phyloP scores from a whole-genome alignment of 805 yeast genomes.

The Allodekkera sacchari region DNA sequence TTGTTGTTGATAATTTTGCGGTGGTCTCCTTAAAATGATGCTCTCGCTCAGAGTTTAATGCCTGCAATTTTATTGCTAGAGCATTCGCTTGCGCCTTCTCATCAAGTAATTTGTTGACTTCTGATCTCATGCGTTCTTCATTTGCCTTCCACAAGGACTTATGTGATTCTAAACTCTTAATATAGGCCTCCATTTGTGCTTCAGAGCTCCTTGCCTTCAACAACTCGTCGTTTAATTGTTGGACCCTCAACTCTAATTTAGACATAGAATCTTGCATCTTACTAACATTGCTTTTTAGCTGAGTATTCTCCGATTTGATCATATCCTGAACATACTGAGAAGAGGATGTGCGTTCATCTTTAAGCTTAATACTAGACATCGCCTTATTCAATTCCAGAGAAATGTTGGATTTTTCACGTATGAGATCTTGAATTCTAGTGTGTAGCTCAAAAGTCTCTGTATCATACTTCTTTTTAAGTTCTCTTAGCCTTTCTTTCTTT shows the following conservation, averaged over 20 bases:
- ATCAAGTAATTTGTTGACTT: slow-evolving; percentile 40
- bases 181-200: slow-evolving; percentile 35
- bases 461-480: slow-evolving; percentile 31
- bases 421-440: slow-evolving; percentile 31
- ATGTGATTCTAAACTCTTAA: slow-evolving; percentile 47
- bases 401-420: slow-evolving; percentile 36
- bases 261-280: slow-evolving; percentile 33
- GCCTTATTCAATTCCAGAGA: slow-evolving; percentile 44
- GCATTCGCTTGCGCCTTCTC: slow-evolving; percentile 55
- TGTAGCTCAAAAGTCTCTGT: slow-evolving; percentile 41
- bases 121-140: slow-evolving; percentile 43
- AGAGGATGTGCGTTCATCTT: slow-evolving; percentile 41
- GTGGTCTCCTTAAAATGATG: slow-evolving; percentile 39
- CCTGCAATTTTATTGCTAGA: slow-evolving; percentile 51
- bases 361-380: slow-evolving; percentile 43
- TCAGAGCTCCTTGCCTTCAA: slow-evolving; percentile 40
- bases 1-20: slow-evolving; percentile 37
- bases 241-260: slow-evolving; percentile 41
- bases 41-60: slow-evolving; percentile 55
- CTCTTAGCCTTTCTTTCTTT: slow-evolving; percentile 31
- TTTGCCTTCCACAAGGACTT: slow-evolving; percentile 39
- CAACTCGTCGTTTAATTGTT: slow-evolving; percentile 44
- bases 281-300: slow-evolving; percentile 31
- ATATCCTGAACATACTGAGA: slow-evolving; percentile 31
- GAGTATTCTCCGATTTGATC: slow-evolving; percentile 36